phyloP scores from a whole-genome alignment of 164 flowering plant genomes.

The Brasenia schreberi region DNA sequence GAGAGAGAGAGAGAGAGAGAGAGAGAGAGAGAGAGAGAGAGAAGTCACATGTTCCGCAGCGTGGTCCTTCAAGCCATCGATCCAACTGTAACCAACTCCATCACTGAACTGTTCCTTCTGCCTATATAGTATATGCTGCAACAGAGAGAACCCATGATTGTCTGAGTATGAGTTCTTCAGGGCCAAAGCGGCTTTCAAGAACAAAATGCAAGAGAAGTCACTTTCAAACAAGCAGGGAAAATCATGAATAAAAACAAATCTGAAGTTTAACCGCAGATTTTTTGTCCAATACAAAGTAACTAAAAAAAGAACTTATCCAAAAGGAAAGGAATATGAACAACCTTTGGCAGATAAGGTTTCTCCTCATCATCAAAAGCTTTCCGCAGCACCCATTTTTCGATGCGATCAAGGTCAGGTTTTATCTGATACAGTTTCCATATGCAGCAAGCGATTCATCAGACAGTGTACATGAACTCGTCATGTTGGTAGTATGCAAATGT shows the following conservation, averaged over 20 bases:
- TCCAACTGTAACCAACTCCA: slow-evolving; percentile 98
- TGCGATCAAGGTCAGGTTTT: slow-evolving; percentile 49
- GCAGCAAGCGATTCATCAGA: background rate
- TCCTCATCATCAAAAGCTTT: slow-evolving; percentile 90
- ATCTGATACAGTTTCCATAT: slow-evolving; percentile 30
- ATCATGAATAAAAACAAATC: too few relatives aligned
- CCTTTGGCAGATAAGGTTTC: slow-evolving; percentile 88
- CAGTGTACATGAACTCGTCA: background rate
- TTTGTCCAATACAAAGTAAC: background rate
- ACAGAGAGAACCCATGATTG: background rate
- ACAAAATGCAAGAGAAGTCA: background rate
- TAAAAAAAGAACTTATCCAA: background rate
- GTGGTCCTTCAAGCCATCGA: slow-evolving; percentile 88
- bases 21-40: background rate
- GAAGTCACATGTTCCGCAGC: slow-evolving; percentile 56
- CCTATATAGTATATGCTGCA: slow-evolving; percentile 89
- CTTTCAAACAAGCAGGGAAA: background rate
- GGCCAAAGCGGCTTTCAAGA: background rate
- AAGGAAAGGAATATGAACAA: slow-evolving; percentile 6
- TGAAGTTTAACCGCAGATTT: too few relatives aligned
- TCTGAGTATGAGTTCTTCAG: slow-evolving; percentile 4
- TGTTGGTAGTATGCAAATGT: too few relatives aligned
- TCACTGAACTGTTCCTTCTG: slow-evolving; percentile 97
- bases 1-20: slow-evolving; percentile 1
- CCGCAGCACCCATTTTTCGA: slow-evolving; percentile 92